Evolutionary conservation across 1,284 basidiomycete genomes (phyloP), one percentile per base, ranked within the genome.

Genomic region (Hymenochaete sp.): DNA sequence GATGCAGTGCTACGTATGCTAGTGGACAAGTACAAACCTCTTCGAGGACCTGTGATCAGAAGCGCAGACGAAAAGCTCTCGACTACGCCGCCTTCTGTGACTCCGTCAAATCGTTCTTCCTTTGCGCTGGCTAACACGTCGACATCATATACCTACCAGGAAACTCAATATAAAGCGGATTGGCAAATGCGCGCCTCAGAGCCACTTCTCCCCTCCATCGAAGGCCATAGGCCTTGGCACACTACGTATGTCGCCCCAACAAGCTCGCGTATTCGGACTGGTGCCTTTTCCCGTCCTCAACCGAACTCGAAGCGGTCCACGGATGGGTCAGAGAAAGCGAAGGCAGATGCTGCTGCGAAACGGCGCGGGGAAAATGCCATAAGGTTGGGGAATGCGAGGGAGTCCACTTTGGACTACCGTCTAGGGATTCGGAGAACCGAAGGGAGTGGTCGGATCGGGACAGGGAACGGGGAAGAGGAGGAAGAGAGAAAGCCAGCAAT

Each of bases 1-100:
- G 83, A 89, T 64, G 73, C 82, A 0, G 83, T 90, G 0, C 67
- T 91, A 16, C 75, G 86, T 19, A 91, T 92, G 88, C 73, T 91
- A 3, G 72, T 89, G 32, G 87, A 91, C 66, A 87, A 87, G 55
- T 79, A 90, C 66, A 88, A 85, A 62, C 85, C 87, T 3, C 63
- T 87, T 24, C 72, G 84, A 10, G 74, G 68, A 9, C 78, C 77
- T 5, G 57, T 64, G n/a, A 71, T 86, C 26, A 65, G 71, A 50
- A 71, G 77, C 2, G 82, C 86, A 7, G 86, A 91, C 47, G 72
- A 88, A 60, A 87, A 83, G 61, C 64, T 90, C 50, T 79, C 75
- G 59, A 62, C 67, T 33, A 64, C 67, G 28, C 70, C 66, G 11
- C 68, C 67, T 9, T 55, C 56, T 43, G 58, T 65, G 50, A 45